phyloP scores from a whole-genome alignment of 371 early-diverging fungal species.

The Mortierella sp. region DNA sequence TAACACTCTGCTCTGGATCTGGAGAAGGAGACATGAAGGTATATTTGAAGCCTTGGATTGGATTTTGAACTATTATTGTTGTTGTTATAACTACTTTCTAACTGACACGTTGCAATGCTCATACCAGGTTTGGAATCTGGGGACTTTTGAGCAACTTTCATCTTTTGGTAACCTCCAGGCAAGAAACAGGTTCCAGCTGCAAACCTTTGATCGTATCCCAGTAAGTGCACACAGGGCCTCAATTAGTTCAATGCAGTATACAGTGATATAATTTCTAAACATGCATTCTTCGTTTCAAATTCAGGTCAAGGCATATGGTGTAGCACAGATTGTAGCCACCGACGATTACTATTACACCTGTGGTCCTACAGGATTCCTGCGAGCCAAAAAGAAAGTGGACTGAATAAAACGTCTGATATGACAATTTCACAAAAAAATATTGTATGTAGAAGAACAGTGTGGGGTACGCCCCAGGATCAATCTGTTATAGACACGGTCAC shows the following conservation, averaged over 20 bases:
- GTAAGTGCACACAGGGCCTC: slow-evolving; percentile 48
- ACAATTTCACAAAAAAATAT: neutral
- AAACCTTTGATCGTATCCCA: slow-evolving; percentile 70
- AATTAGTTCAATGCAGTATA: neutral
- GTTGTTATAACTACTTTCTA: neutral
- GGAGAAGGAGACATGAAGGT: slow-evolving; percentile 72
- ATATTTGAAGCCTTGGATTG: neutral
- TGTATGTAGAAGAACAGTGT: neutral
- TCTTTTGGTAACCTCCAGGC: slow-evolving; percentile 66
- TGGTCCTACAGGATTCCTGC: slow-evolving; percentile 66
- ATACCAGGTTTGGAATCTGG: slow-evolving; percentile 76
- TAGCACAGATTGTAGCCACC: slow-evolving; percentile 61
- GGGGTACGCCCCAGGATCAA: neutral
- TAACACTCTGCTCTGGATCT: slow-evolving; percentile 73
- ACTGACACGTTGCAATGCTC: neutral
- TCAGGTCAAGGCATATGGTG: slow-evolving; percentile 60
- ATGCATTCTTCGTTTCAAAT: neutral
- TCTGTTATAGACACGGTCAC: neutral
- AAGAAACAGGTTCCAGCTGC: slow-evolving; percentile 69
- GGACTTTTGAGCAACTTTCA: slow-evolving; percentile 67
- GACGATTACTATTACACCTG: slow-evolving; percentile 60
- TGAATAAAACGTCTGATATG: neutral
- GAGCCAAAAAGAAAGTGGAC: slow-evolving; percentile 37
- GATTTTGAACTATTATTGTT: slow-evolving; percentile 12
- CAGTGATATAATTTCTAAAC: neutral